Conservation (phyloP, 768 basidiomycete species). For the Pleurotus platypus region DNA sequence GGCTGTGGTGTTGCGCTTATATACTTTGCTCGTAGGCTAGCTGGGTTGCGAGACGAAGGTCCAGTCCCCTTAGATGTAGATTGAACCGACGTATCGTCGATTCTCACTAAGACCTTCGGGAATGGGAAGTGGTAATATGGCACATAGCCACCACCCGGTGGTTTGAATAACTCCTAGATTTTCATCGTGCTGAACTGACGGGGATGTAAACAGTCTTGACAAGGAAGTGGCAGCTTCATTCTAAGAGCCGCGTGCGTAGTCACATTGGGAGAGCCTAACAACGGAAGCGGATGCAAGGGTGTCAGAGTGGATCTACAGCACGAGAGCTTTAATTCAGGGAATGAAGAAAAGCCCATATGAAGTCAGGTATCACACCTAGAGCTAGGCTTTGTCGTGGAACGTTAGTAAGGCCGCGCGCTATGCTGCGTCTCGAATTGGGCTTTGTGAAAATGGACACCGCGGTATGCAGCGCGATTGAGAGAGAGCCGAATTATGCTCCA, state of each 20-base stretch:
- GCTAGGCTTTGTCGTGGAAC: not conserved
- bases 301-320: not conserved
- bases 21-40: not conserved
- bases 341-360: not conserved
- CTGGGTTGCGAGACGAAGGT: not conserved
- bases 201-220: slow-evolving; percentile 1
- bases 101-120: not conserved
- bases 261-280: not conserved
- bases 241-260: not conserved
- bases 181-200: not conserved
- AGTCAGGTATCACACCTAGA: not conserved
- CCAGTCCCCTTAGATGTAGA: not conserved
- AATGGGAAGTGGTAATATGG: not conserved
- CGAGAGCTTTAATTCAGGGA: not conserved
- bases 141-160: slow-evolving; percentile 5
- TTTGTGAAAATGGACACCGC: no score
- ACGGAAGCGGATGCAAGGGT: not conserved
- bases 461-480: no score
- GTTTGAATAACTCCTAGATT: slow-evolving; percentile 1
- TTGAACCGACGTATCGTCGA: slow-evolving; percentile 14
- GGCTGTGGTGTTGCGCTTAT: not conserved
- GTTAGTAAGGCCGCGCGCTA: not conserved
- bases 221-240: slow-evolving; percentile 5
- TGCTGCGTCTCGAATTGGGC: not conserved
- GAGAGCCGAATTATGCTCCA: not conserved